phyloP scores from a whole-genome alignment of 345 rosid genomes.

The Aegle marmelos region DNA sequence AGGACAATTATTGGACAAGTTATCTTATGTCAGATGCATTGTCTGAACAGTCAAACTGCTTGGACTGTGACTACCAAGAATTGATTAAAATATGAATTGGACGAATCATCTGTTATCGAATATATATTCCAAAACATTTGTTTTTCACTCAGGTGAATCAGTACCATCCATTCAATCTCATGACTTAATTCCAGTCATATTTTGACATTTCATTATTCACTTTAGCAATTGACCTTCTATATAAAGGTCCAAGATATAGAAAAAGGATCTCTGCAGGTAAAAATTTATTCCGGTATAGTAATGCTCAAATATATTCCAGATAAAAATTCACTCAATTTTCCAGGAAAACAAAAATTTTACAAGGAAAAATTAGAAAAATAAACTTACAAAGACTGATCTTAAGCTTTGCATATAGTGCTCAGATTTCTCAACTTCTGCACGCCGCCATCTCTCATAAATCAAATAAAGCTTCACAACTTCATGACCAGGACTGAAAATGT shows the following conservation, averaged over 20 bases:
- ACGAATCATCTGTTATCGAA: too few species aligned
- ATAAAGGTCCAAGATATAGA: too few species aligned
- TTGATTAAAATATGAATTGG: too few species aligned
- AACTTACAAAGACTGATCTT: conserved; percentile 34
- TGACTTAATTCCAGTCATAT: neutral
- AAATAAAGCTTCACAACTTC: conserved; percentile 71
- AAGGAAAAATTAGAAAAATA: conserved; percentile 23
- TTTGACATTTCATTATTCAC: too few species aligned
- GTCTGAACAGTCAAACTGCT: too few species aligned
- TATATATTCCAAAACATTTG: neutral
- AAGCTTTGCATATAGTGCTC: conserved; percentile 43
- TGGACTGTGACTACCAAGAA: too few species aligned
- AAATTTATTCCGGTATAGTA: neutral
- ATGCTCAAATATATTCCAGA: neutral
- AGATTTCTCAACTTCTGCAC: conserved; percentile 75
- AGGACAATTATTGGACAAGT: too few species aligned
- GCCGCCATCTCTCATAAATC: conserved; percentile 88
- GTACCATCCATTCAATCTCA: neutral
- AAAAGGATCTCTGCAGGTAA: neutral
- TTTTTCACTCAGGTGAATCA: neutral
- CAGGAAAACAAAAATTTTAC: neutral
- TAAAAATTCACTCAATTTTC: too few species aligned
- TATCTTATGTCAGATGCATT: too few species aligned
- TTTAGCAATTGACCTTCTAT: too few species aligned
- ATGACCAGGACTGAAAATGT: conserved; percentile 44